A percentile compares a stretch with the other conserved stretches of the same genome.
These are phyloP conservation scores for Aureobasidium sp. DNA, from an alignment of 2,329 filamentous ascomycete genomes.

Conservation along the genomic window DNA sequence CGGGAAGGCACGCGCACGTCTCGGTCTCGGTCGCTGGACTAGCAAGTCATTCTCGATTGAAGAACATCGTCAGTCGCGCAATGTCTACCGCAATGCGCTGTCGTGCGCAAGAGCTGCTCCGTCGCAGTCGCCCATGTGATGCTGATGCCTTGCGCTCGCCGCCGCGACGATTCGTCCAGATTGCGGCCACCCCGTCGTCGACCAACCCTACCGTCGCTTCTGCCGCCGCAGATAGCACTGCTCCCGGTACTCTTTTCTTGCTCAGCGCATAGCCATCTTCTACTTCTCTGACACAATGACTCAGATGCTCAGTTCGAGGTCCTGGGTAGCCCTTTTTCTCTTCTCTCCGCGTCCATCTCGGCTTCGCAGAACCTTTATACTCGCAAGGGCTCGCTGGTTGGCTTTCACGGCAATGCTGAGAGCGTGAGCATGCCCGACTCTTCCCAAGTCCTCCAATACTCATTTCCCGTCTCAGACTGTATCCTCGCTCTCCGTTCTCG, in stretches of 20 bases:
- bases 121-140: slow-evolving; percentile 18
- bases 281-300: not conserved
- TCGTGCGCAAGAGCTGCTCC: slow-evolving; percentile 17
- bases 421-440: slow-evolving; percentile 49
- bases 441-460: not conserved
- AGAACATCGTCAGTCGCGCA: not conserved
- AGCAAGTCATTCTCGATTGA: not conserved
- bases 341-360: slow-evolving; percentile 86
- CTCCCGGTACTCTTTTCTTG: not conserved
- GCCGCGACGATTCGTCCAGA: slow-evolving; percentile 34
- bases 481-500: slow-evolving; percentile 80
- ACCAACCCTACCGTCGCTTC: slow-evolving; percentile 27
- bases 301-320: slow-evolving; percentile 92
- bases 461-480: slow-evolving; percentile 51
- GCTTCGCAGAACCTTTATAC: slow-evolving; percentile 92
- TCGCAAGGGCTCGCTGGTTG: slow-evolving; percentile 81
- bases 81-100: slow-evolving; percentile 23
- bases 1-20: not conserved
- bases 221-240: slow-evolving; percentile 12
- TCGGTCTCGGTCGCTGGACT: not conserved
- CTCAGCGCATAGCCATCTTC: not conserved
- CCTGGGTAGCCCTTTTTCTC: slow-evolving; percentile 80
- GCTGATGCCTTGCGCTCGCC: not conserved
- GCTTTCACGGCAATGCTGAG: slow-evolving; percentile 79
- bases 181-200: slow-evolving; percentile 36